Conservation (phyloP, 345 rosid genomes). For the Citrus mangshanensis region DNA sequence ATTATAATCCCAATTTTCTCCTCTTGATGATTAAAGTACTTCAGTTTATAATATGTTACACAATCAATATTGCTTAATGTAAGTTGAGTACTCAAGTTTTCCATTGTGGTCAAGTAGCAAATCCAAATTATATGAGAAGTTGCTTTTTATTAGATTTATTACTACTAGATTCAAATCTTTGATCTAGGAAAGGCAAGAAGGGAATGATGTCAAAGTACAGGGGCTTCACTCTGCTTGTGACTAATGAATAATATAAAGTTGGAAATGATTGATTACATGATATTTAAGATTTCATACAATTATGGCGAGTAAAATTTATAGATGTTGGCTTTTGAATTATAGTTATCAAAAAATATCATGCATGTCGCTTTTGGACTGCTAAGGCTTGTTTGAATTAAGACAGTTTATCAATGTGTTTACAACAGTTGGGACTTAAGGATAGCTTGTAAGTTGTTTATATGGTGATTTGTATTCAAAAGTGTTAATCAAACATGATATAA, state of each 20-base stretch:
- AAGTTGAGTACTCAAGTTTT: background rate
- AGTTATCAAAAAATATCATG: background rate
- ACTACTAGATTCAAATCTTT: background rate
- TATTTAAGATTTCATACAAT: background rate
- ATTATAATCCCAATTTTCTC: background rate
- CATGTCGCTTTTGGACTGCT: background rate
- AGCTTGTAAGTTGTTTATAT: conserved; percentile 1
- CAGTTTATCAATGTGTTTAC: too few species aligned
- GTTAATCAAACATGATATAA: background rate
- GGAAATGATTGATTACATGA: background rate
- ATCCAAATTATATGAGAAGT: background rate
- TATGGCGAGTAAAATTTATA: background rate
- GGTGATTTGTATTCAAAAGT: background rate
- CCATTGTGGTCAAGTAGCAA: background rate
- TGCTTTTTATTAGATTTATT: background rate
- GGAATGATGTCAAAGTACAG: background rate
- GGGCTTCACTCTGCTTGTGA: background rate
- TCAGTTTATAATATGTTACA: background rate
- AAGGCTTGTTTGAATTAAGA: background rate
- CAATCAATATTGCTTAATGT: background rate
- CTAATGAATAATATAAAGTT: background rate
- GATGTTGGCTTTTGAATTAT: background rate
- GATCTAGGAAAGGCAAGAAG: background rate
- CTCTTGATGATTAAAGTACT: too few species aligned
- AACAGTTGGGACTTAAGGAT: background rate